Evolutionary conservation across 2,329 filamentous ascomycete species (phyloP).

Genomic region (Fusarium sp.): DNA sequence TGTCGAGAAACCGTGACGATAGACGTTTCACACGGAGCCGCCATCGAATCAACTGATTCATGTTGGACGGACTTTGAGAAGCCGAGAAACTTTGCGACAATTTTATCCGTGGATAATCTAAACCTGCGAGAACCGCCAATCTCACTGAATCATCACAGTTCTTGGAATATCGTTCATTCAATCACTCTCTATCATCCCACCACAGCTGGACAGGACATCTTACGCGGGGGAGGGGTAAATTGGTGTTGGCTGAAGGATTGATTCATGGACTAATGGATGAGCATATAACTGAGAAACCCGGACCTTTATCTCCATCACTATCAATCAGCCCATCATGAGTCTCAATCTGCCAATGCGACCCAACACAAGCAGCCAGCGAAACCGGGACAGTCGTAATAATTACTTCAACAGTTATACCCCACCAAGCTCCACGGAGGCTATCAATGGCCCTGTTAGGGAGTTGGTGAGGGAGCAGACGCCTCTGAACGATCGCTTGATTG

Average conservation of each 20-base stretch:
- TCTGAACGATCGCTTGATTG: constrained; percentile 74
- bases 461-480: constrained; percentile 64
- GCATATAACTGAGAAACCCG: constrained; percentile 15
- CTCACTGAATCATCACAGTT: background rate
- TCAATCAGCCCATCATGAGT: constrained; percentile 56
- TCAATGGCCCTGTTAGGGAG: constrained; percentile 71
- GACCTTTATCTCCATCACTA: background rate
- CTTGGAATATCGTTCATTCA: background rate
- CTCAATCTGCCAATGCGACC: constrained; percentile 65
- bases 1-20: constrained; percentile 20
- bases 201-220: constrained; percentile 21
- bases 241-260: constrained; percentile 20
- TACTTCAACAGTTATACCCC: constrained; percentile 69
- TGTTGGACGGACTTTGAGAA: constrained; percentile 26
- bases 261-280: constrained; percentile 33
- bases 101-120: background rate
- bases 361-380: constrained; percentile 60
- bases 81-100: constrained; percentile 16
- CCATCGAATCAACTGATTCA: constrained; percentile 13
- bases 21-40: constrained; percentile 28
- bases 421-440: constrained; percentile 70
- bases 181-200: constrained; percentile 9
- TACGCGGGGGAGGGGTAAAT: constrained; percentile 46
- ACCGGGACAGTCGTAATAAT: constrained; percentile 65
- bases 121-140: background rate